These are phyloP conservation scores for Lachancea waltii DNA, from an alignment of 805 yeast species.

Conservation along the genomic window DNA sequence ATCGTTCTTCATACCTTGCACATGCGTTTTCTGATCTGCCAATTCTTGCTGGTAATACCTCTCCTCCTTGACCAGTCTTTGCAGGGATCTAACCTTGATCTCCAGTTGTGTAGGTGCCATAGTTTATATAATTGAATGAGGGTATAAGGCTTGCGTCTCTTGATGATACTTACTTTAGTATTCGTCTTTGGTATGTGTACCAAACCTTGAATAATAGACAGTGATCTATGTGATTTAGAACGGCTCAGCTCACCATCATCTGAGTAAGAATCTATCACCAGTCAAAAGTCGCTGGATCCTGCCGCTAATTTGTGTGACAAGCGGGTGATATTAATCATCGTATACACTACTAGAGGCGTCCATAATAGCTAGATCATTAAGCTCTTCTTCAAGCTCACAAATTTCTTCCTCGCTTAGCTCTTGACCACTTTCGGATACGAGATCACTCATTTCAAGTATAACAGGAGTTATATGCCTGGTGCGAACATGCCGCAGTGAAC, in stretches of 20 bases:
- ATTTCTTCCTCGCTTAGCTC: not conserved
- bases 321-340: not conserved
- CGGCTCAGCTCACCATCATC: no score
- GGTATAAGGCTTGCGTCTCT: not conserved
- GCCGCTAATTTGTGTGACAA: no score
- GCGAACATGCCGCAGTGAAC: slow-evolving; percentile 6
- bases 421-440: slow-evolving; percentile 2
- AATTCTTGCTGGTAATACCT: slow-evolving; percentile 53
- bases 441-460: slow-evolving; percentile 3
- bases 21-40: slow-evolving; percentile 43
- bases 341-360: slow-evolving; percentile 8
- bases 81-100: slow-evolving; percentile 64
- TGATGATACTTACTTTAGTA: not conserved
- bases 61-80: slow-evolving; percentile 64
- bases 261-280: no score
- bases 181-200: no score
- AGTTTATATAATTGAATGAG: not conserved
- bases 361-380: slow-evolving; percentile 4
- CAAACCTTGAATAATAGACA: no score
- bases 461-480: slow-evolving; percentile 4
- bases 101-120: slow-evolving; percentile 70
- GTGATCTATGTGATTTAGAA: no score
- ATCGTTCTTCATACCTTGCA: slow-evolving; percentile 41
- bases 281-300: no score
- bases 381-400: slow-evolving; percentile 1